phyloP scores from a whole-genome alignment of 2,329 filamentous ascomycete species.

The Xylariaceae sp. region DNA sequence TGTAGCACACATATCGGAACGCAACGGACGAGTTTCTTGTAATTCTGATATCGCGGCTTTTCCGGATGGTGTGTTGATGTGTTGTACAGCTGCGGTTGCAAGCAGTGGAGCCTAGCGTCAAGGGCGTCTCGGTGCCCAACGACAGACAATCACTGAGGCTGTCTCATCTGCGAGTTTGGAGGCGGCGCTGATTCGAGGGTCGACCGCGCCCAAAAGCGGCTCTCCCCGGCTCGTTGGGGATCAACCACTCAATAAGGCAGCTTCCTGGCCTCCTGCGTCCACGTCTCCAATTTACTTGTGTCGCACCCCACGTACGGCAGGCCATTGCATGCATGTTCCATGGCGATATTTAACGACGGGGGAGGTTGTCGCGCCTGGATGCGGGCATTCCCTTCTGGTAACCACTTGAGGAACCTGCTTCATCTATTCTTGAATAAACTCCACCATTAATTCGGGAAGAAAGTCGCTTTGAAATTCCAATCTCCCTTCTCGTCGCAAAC shows the following conservation, averaged over 20 bases:
- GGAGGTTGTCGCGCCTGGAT: background rate
- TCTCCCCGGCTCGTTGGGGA: slow-evolving; percentile 29
- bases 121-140: slow-evolving; percentile 49
- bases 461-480: slow-evolving; percentile 5
- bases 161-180: slow-evolving; percentile 33
- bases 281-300: slow-evolving; percentile 20
- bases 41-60: slow-evolving; percentile 26
- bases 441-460: background rate
- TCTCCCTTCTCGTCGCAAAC: background rate
- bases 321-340: background rate
- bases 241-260: slow-evolving; percentile 27
- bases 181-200: slow-evolving; percentile 28
- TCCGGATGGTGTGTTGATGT: slow-evolving; percentile 39
- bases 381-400: slow-evolving; percentile 1
- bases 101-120: slow-evolving; percentile 39
- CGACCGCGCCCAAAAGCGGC: slow-evolving; percentile 27
- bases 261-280: slow-evolving; percentile 23
- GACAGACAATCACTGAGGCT: slow-evolving; percentile 34
- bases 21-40: slow-evolving; percentile 26
- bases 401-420: background rate
- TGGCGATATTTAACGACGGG: background rate
- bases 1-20: slow-evolving; percentile 24
- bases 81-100: slow-evolving; percentile 43
- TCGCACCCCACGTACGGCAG: slow-evolving; percentile 6
- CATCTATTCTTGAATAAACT: background rate